phyloP scores from a whole-genome alignment of 805 yeast genomes.

The Maudiozyma turicensis region DNA sequence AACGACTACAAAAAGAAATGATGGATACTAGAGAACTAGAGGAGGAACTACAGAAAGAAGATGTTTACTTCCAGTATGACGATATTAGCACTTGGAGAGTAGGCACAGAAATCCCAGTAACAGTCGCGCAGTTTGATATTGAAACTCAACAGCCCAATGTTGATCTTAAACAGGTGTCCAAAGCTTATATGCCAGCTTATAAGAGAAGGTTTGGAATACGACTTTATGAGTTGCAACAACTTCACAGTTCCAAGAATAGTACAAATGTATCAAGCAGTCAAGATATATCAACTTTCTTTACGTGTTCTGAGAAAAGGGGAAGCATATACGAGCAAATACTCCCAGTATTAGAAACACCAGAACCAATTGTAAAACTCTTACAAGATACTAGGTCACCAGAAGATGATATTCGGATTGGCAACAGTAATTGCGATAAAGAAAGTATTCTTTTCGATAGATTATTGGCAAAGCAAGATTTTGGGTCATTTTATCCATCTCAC shows the following conservation, averaged over 20 bases:
- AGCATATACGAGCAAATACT: slow-evolving; percentile 3
- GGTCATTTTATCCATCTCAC: slow-evolving; percentile 21
- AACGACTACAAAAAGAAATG: slow-evolving; percentile 32
- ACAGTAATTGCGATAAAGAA: neutral
- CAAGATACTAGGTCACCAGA: no score
- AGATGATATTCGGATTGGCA: neutral
- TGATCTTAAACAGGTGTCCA: neutral
- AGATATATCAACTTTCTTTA: neutral
- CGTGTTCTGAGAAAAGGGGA: neutral
- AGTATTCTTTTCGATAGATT: slow-evolving; percentile 16
- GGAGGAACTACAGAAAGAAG: slow-evolving; percentile 22
- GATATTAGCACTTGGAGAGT: slow-evolving; percentile 4
- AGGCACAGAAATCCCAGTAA: no score
- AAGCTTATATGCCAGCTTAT: slow-evolving; percentile 32
- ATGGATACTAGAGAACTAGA: slow-evolving; percentile 29
- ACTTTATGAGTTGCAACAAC: neutral
- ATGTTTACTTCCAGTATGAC: slow-evolving; percentile 28
- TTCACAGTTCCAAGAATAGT: neutral
- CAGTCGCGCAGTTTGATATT: no score
- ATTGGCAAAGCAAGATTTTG: slow-evolving; percentile 19
- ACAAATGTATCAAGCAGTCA: neutral
- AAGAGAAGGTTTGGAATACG: slow-evolving; percentile 21
- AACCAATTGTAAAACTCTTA: no score
- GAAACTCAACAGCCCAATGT: no score
- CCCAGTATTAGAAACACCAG: neutral